Percentiles rank a stretch among this genome's conserved stretches.
Evolutionary conservation across 1,284 basidiomycete species (phyloP).

Genomic region (Sporisorium scitamineum): DNA sequence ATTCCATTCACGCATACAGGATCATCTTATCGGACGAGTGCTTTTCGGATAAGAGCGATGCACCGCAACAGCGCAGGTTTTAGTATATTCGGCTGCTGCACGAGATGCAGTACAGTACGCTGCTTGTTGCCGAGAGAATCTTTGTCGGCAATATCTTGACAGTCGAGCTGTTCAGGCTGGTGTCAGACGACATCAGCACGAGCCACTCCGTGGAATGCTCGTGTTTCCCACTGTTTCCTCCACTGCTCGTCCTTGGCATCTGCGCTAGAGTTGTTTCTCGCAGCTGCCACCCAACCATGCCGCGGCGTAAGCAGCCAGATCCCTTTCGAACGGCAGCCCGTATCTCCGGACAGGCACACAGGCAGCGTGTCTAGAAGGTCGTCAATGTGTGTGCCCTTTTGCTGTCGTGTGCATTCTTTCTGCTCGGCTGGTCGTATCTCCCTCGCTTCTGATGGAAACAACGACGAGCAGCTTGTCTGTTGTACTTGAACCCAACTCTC

Average conservation of each 20-base stretch:
- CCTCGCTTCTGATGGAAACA: neutral
- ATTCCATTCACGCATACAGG: too few species aligned
- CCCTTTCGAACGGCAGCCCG: neutral
- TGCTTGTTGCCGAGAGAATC: too few species aligned
- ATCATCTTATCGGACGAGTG: neutral
- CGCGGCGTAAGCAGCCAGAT: neutral
- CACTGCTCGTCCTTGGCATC: too few species aligned
- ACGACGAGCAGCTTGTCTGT: neutral
- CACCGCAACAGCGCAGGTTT: too few species aligned
- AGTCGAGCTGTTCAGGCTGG: neutral
- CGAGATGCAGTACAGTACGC: too few species aligned
- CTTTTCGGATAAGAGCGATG: too few species aligned
- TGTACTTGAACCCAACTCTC: neutral
- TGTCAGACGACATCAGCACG: slow-evolving; percentile 1
- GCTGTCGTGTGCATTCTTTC: too few species aligned
- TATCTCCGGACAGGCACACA: neutral
- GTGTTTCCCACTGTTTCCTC: neutral
- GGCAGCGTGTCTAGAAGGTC: too few species aligned
- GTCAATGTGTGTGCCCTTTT: neutral
- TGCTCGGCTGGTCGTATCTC: neutral
- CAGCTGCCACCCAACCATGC: too few species aligned
- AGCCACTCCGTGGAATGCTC: neutral
- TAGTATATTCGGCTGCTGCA: too few species aligned
- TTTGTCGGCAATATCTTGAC: neutral
- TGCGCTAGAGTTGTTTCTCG: too few species aligned